phyloP scores from a whole-genome alignment of 305 asterid genomes.

The Fraxinus velutina region DNA sequence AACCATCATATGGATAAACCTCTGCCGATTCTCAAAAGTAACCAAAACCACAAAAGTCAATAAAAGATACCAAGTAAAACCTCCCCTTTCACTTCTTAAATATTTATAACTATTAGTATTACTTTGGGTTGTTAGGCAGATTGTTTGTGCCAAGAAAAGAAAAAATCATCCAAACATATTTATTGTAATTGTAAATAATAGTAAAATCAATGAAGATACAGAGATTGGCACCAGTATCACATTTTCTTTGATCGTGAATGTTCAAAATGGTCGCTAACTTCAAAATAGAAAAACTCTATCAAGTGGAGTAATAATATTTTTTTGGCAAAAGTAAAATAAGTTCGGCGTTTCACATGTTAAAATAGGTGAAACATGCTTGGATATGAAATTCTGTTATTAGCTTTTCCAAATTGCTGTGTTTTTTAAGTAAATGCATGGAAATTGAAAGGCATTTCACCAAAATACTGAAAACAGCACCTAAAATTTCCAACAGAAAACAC shows the following conservation, averaged over 20 bases:
- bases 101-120: neutral
- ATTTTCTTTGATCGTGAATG: neutral
- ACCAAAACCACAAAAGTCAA: neutral
- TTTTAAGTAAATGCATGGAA: neutral
- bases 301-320: neutral
- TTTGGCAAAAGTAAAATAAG: neutral
- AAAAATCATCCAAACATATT: neutral
- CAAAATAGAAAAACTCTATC: neutral
- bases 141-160: neutral
- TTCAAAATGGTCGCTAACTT: neutral
- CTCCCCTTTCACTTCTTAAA: neutral
- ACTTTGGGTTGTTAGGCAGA: neutral
- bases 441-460: neutral
- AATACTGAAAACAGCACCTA: neutral
- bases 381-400: neutral
- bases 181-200: neutral
- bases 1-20: neutral
- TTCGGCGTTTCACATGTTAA: neutral
- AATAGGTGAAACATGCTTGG: neutral
- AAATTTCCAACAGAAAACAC: neutral
- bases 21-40: neutral
- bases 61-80: neutral
- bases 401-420: neutral
- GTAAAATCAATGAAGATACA: neutral
- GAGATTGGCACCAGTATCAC: neutral